Evolutionary conservation across 176 grass and related monocot species (phyloP), one percentile per base, ranked within the genome.

Genomic region (Zizania latifolia): DNA sequence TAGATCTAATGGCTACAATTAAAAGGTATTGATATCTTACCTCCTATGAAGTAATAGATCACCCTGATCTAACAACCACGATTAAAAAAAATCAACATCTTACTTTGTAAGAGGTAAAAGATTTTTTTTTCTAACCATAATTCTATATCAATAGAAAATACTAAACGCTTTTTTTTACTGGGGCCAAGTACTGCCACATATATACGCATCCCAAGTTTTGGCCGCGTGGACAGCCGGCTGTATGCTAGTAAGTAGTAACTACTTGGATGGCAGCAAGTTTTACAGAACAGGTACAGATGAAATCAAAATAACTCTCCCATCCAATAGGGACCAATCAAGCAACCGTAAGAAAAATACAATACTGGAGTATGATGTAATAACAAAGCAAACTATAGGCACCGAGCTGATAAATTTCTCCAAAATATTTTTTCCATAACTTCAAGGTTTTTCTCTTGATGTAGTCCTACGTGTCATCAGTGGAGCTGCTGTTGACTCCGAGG

Each of bases 401-500:
- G 37, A 59, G 65, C 17, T 39, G 41, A 65, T 36, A 29, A 43
- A 40, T 60, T 58, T 43, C 51, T 50, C 30, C 41, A 57, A 50
- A 77, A 61, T 24, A 30, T 72, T 65, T 1, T 48, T n/a, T 40
- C 19, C 58, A 7, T 29, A 65, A 41, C 21, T 23, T 50, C 8
- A 10, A 21, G 0, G 28, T 33, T 82, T 33, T 10, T 37, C 38
- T 50, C 66, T 26, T 37, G 16, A 31, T 58, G 81, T 11, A 15
- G 44, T 21, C 9, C 1, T 14, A 24, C 31, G 41, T 35, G 65
- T 0, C 46, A 83, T 88, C 86, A 88, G 48, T 41, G 78, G 22
- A 89, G 87, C 39, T 86, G 82, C 58, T 89, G 87, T 29, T 83
- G 62, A 54, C 80, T 91, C 83, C 86, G 88, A 56, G 94, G 94